These are phyloP conservation scores for Zygosaccharomyces pseudobailii DNA, from an alignment of 1,139 yeast genomes.

Conservation along the genomic window DNA sequence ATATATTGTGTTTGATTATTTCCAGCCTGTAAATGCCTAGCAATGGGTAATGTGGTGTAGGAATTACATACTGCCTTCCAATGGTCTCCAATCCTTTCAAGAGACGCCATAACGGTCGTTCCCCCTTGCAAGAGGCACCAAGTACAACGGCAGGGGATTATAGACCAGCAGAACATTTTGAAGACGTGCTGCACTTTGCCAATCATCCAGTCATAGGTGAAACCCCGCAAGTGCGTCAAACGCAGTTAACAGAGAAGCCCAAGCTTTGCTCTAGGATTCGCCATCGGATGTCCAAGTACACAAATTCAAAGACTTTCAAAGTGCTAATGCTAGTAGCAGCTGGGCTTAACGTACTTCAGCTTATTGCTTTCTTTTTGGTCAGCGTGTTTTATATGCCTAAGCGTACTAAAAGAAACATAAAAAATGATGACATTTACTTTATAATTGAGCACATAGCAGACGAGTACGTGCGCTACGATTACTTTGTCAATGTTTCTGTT, in stretches of 20 bases:
- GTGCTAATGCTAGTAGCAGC: slow-evolving; percentile 1
- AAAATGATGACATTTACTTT: slow-evolving; percentile 4
- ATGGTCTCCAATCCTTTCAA: neutral
- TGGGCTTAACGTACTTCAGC: slow-evolving; percentile 6
- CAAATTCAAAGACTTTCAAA: slow-evolving; percentile 2
- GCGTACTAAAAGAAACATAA: slow-evolving; percentile 1
- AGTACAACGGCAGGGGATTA: neutral
- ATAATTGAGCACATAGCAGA: slow-evolving; percentile 10
- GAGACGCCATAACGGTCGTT: neutral
- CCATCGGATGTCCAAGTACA: neutral
- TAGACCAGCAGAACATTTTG: neutral
- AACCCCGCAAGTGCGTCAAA: neutral
- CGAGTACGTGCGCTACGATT: slow-evolving; percentile 6
- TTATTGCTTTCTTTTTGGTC: slow-evolving; percentile 6
- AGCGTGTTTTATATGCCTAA: neutral
- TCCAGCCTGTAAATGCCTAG: neutral
- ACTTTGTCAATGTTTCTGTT: neutral
- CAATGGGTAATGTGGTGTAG: neutral
- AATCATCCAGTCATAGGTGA: neutral
- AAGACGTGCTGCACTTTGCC: neutral
- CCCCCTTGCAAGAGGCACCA: neutral
- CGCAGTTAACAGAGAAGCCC: neutral
- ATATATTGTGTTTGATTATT: no score
- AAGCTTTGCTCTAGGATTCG: neutral
- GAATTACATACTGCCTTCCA: neutral